Evolutionary conservation across 108 stramenopile genomes (phyloP).

Genomic region (Cyclotella kingstonii): DNA sequence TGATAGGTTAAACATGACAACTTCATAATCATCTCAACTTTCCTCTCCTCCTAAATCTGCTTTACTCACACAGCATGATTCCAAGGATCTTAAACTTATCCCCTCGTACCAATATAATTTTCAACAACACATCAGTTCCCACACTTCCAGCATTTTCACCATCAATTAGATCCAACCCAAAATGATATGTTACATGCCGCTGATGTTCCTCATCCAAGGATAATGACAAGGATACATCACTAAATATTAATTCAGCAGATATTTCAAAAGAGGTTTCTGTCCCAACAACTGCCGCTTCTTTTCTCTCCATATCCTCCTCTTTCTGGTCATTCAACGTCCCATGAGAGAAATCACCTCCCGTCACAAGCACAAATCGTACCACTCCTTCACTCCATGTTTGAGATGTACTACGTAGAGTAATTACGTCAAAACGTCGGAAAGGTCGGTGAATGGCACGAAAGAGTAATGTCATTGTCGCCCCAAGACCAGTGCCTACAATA

Average conservation of each 20-base stretch:
- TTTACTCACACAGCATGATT: constrained; percentile 42
- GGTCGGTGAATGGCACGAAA: constrained; percentile 38
- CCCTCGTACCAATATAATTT: constrained; percentile 33
- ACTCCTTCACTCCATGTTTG: constrained; percentile 36
- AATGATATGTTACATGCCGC: constrained; percentile 41
- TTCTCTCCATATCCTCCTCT: too few relatives aligned
- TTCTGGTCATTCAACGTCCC: too few relatives aligned
- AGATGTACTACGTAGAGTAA: constrained; percentile 42
- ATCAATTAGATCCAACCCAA: constrained; percentile 34
- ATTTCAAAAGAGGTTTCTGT: constrained; percentile 38
- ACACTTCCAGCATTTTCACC: constrained; percentile 17
- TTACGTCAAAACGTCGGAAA: constrained; percentile 34
- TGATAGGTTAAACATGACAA: too few relatives aligned
- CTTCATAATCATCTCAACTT: too few relatives aligned
- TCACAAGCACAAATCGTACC: constrained; percentile 37
- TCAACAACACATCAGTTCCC: constrained; percentile 37
- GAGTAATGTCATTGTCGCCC: constrained; percentile 39
- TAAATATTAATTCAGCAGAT: constrained; percentile 40
- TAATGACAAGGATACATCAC: too few relatives aligned
- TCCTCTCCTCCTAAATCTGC: too few relatives aligned
- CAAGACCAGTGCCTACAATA: constrained; percentile 32
- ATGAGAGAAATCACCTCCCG: constrained; percentile 44
- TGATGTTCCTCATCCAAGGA: constrained; percentile 22
- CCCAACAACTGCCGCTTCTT: constrained; percentile 23
- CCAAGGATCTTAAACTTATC: constrained; percentile 47